Evolutionary conservation across 176 grass and related monocot genomes (phyloP).

Genomic region (Musa troglodytarum): DNA sequence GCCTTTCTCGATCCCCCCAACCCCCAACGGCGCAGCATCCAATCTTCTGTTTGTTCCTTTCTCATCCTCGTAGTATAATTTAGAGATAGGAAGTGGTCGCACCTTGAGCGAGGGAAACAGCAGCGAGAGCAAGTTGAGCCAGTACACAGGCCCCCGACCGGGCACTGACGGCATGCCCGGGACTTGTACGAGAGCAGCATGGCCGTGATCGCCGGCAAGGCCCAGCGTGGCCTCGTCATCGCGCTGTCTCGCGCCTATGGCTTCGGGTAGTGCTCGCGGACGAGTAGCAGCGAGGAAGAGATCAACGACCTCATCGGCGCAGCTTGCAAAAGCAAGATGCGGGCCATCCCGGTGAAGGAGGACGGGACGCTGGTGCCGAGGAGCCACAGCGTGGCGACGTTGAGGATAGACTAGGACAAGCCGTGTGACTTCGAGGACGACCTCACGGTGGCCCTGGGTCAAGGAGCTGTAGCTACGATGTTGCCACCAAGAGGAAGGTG

Average conservation of each 20-base stretch:
- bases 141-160: constrained; percentile 36
- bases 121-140: constrained; percentile 12
- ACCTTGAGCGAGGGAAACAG: background rate
- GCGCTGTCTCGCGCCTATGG: constrained; percentile 24
- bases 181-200: constrained; percentile 59
- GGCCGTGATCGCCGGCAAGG: constrained; percentile 39
- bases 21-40: too few relatives aligned
- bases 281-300: constrained; percentile 33
- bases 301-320: constrained; percentile 61
- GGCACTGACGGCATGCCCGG: constrained; percentile 25
- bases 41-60: too few relatives aligned
- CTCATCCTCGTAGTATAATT: too few relatives aligned
- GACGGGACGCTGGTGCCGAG: background rate
- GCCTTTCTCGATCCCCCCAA: too few relatives aligned
- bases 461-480: constrained; percentile 38
- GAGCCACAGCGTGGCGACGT: constrained; percentile 57
- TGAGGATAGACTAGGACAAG: constrained; percentile 64
- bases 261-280: constrained; percentile 4
- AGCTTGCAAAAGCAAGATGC: constrained; percentile 34
- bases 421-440: constrained; percentile 36
- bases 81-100: too few relatives aligned
- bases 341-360: constrained; percentile 3
- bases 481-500: background rate
- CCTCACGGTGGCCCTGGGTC: constrained; percentile 1
- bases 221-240: background rate